A percentile compares a stretch with the other conserved stretches of the same genome.
Conservation (phyloP, 208 protist species). For the Acanthamoeba castellanii region DNA sequence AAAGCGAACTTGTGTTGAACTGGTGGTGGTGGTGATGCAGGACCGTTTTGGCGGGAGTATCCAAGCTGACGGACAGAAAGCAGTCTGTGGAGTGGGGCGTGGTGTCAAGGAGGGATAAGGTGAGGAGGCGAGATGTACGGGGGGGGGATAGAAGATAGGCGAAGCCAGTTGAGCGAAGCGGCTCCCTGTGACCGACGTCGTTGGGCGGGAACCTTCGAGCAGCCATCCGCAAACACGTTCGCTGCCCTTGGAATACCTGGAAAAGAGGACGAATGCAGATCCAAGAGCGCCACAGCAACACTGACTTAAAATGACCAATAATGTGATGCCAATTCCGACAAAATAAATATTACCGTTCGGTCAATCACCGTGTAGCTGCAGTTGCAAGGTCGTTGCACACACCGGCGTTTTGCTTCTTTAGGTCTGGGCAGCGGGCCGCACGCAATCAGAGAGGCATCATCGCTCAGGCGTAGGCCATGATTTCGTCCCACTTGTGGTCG, state of each 20-base stretch:
- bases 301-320: not conserved
- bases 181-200: too few relatives aligned
- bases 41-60: too few relatives aligned
- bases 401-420: not conserved
- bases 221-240: too few relatives aligned
- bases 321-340: not conserved
- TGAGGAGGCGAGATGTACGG: not conserved
- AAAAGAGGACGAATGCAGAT: not conserved
- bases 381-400: too few relatives aligned
- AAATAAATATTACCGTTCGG: not conserved
- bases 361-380: not conserved
- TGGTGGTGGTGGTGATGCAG: too few relatives aligned
- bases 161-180: too few relatives aligned
- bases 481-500: conserved; percentile 72
- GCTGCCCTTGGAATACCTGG: not conserved
- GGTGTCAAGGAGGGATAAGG: not conserved
- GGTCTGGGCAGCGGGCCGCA: not conserved
- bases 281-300: not conserved
- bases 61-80: too few relatives aligned
- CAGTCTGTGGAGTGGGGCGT: not conserved
- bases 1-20: too few relatives aligned
- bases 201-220: too few relatives aligned
- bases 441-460: not conserved
- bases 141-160: not conserved
- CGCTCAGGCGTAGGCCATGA: conserved; percentile 26